phyloP scores from a whole-genome alignment of 1,139 yeast genomes.

The Petasospora rhodanensis region DNA sequence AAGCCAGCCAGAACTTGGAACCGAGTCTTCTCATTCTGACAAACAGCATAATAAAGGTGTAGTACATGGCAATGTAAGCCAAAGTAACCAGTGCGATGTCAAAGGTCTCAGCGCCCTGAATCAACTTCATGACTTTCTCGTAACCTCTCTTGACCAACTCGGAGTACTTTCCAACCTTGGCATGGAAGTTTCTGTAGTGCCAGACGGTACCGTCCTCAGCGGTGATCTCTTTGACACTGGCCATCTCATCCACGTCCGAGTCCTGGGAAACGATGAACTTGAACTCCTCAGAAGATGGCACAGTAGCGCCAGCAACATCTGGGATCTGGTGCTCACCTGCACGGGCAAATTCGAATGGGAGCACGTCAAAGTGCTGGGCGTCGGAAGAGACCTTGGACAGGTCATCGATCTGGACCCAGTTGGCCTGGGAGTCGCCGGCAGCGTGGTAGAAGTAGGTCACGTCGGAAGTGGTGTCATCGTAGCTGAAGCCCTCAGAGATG shows the following conservation, averaged over 20 bases:
- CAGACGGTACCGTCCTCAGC: slow-evolving; percentile 47
- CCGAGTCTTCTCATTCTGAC: slow-evolving; percentile 77
- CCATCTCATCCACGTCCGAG: slow-evolving; percentile 5
- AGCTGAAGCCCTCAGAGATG: slow-evolving; percentile 37
- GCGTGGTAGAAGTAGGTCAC: slow-evolving; percentile 17
- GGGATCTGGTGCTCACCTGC: slow-evolving; percentile 33
- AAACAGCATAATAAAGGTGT: slow-evolving; percentile 74
- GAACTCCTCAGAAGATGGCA: slow-evolving; percentile 22
- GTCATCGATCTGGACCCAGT: slow-evolving; percentile 44
- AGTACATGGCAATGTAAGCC: slow-evolving; percentile 90
- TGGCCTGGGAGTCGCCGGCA: slow-evolving; percentile 26
- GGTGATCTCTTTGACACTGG: slow-evolving; percentile 21
- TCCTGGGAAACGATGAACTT: slow-evolving; percentile 26
- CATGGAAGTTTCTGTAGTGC: slow-evolving; percentile 58
- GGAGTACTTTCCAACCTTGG: slow-evolving; percentile 60
- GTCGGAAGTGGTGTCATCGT: slow-evolving; percentile 14
- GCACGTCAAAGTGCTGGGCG: slow-evolving; percentile 44
- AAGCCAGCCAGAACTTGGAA: slow-evolving; percentile 85
- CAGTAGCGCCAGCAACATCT: slow-evolving; percentile 23
- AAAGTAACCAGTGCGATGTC: slow-evolving; percentile 76
- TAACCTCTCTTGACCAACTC: slow-evolving; percentile 50
- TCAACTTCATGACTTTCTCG: slow-evolving; percentile 45
- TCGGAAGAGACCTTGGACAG: slow-evolving; percentile 28
- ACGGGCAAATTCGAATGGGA: slow-evolving; percentile 54
- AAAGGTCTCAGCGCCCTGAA: slow-evolving; percentile 78